Evolutionary conservation across 2,329 filamentous ascomycete species (phyloP).

Genomic region (Epichloe coenophiala): DNA sequence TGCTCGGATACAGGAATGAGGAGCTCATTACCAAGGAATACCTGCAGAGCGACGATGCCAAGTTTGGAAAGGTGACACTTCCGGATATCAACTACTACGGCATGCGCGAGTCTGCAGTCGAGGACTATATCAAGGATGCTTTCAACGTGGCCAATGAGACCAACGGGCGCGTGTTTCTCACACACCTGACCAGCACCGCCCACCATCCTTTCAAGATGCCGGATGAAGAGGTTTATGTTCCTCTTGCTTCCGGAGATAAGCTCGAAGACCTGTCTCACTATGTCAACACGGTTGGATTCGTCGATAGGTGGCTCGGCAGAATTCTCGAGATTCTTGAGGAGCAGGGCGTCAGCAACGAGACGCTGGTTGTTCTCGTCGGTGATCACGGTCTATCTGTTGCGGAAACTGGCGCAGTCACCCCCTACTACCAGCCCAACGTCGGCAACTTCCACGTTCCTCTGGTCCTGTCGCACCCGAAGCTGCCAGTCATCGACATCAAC

Average conservation of each 20-base stretch:
- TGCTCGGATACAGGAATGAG: constrained; percentile 17
- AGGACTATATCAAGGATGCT: constrained; percentile 20
- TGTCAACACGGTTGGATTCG: constrained; percentile 19
- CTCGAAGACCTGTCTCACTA: constrained; percentile 19
- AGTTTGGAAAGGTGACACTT: constrained; percentile 16
- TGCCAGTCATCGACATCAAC: constrained; percentile 19
- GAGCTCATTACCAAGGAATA: constrained; percentile 17
- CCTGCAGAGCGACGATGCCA: constrained; percentile 15
- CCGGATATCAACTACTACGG: constrained; percentile 23
- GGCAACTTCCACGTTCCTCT: constrained; percentile 22
- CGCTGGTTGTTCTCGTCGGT: constrained; percentile 18
- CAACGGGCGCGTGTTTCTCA: constrained; percentile 20
- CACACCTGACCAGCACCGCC: constrained; percentile 22
- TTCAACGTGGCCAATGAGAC: constrained; percentile 16
- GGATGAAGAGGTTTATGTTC: constrained; percentile 14
- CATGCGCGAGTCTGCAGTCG: constrained; percentile 18
- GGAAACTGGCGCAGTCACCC: constrained; percentile 19
- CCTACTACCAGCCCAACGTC: constrained; percentile 20
- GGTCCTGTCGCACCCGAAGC: constrained; percentile 19
- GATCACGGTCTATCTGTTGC: constrained; percentile 21
- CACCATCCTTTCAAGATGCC: constrained; percentile 22
- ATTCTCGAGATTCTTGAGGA: constrained; percentile 18
- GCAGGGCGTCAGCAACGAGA: constrained; percentile 18
- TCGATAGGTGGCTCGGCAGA: constrained; percentile 19
- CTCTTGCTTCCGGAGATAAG: constrained; percentile 12